phyloP scores from a whole-genome alignment of 768 basidiomycete species.

The Leccinum truebloodii region DNA sequence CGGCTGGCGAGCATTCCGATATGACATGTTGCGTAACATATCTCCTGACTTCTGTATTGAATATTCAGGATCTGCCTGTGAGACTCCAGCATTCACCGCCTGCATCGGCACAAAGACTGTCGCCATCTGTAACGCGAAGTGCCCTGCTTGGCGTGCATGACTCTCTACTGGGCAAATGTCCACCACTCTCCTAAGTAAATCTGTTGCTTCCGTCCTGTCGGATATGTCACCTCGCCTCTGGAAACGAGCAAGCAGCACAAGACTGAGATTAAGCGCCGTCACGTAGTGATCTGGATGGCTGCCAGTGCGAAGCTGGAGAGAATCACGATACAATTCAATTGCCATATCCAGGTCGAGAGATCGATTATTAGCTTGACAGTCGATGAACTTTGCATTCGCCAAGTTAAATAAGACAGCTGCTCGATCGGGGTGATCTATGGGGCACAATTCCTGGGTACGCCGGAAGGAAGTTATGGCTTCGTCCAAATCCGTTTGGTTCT shows the following conservation, averaged over 20 bases:
- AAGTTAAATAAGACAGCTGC: not conserved
- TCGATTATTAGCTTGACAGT: not conserved
- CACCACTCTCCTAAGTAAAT: not conserved
- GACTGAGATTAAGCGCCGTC: not conserved
- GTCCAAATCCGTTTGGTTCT: not conserved
- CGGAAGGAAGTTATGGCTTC: not conserved
- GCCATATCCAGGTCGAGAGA: not conserved
- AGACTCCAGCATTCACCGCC: not conserved
- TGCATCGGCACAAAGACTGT: not conserved
- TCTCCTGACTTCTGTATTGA: not conserved
- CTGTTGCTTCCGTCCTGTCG: not conserved
- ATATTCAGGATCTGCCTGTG: not conserved
- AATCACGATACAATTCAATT: not conserved
- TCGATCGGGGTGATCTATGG: not conserved
- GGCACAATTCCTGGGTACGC: not conserved
- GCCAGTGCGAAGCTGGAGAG: not conserved
- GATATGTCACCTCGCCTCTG: not conserved
- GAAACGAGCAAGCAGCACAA: not conserved
- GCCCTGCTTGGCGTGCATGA: not conserved
- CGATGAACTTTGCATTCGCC: not conserved
- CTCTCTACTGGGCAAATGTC: not conserved
- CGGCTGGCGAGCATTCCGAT: not conserved
- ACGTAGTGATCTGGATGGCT: not conserved
- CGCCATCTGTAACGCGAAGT: not conserved
- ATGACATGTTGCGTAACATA: not conserved